Base-by-base conservation (phyloP, 306 rosid species). In the Mucuna pruriens region DNA sequence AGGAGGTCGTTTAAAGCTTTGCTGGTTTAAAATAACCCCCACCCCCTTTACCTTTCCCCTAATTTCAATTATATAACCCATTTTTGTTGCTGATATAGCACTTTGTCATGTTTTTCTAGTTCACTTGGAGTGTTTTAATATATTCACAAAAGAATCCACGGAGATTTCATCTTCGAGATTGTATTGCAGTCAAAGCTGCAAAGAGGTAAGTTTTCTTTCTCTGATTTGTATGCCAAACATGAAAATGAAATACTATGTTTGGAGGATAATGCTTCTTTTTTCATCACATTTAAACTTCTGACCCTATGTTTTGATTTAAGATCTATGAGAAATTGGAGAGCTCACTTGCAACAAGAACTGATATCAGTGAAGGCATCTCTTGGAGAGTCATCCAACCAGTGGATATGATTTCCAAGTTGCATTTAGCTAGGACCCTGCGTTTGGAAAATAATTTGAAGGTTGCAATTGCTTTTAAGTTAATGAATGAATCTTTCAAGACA, bases 371-470 rank as follows among this genome's bases (percentile, higher is more conserved):
- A 13, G 79, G 77, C 36, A 42, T 13, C 12, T 76, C 82, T 15
- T 88, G 87, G 87, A 73, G 80, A 17, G 45, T 88, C 9, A 26
- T 88, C 31, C 72, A 5, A 10, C 74, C 17, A 11, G 61, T 49
- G 72, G 82, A 82, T 40, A 1, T 25, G 23, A 10, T 13, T 19
- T 20, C 33, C 25, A 9, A 48, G 33, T 22, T 11, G 20, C 4
- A 4, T 10, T 13, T 17, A 42, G 9, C 15, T 34, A 7, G 29
- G 72, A 75, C 60, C 45, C 34, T 42, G 2, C 2, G 7, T 1
- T 15, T 82, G 1, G 85, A 85, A 69, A 39, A 71, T 19, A 85
- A 88, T 68, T 78, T 64, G 17, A 88, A 80, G 80, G 71, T 88
- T 34, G 78, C 71, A 8, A n/a, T 88, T 31, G 82, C 85, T 0